Evolutionary conservation across 2,329 filamentous ascomycete species (phyloP).

Genomic region (Cyclaneusma minus): DNA sequence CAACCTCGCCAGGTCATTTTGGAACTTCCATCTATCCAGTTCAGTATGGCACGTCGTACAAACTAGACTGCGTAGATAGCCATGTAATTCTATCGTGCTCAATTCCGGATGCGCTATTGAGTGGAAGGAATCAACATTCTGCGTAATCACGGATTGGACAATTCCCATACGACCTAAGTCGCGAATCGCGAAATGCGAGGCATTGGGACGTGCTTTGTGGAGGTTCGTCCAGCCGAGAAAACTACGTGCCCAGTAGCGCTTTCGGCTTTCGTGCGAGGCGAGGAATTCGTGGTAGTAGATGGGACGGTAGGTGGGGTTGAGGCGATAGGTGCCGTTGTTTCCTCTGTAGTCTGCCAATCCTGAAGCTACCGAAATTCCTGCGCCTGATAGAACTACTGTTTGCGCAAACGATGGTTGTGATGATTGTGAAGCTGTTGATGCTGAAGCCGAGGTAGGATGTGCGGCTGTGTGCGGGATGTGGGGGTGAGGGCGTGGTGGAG

Average conservation of each 20-base stretch:
- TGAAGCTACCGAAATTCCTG: constrained; percentile 84
- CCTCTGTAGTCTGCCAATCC: constrained; percentile 90
- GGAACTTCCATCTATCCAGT: constrained; percentile 58
- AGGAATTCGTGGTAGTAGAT: constrained; percentile 91
- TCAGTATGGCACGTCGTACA: constrained; percentile 67
- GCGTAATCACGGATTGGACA: constrained; percentile 68
- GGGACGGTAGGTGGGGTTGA: constrained; percentile 79
- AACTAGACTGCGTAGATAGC: constrained; percentile 67
- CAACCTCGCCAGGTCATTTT: constrained; percentile 56
- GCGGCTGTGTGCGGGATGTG: constrained; percentile 25
- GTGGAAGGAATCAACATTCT: constrained; percentile 97
- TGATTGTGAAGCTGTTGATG: constrained; percentile 2
- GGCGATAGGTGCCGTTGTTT: constrained; percentile 74
- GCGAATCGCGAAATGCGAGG: constrained; percentile 61
- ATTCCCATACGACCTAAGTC: constrained; percentile 58
- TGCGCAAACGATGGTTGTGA: constrained; percentile 34
- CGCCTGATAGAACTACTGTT: constrained; percentile 59
- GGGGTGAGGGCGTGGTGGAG: too few relatives aligned
- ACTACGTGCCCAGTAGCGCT: constrained; percentile 90
- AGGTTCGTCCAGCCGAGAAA: constrained; percentile 86
- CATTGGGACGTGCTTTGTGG: constrained; percentile 64
- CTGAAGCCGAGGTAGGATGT: constrained; percentile 22
- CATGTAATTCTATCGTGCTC: constrained; percentile 75
- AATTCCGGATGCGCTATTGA: constrained; percentile 56
- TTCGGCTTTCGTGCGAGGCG: constrained; percentile 64